These are phyloP conservation scores for Chrysoporthe deuterocubensis DNA, from an alignment of 2,329 filamentous ascomycete species.

Conservation along the genomic window DNA sequence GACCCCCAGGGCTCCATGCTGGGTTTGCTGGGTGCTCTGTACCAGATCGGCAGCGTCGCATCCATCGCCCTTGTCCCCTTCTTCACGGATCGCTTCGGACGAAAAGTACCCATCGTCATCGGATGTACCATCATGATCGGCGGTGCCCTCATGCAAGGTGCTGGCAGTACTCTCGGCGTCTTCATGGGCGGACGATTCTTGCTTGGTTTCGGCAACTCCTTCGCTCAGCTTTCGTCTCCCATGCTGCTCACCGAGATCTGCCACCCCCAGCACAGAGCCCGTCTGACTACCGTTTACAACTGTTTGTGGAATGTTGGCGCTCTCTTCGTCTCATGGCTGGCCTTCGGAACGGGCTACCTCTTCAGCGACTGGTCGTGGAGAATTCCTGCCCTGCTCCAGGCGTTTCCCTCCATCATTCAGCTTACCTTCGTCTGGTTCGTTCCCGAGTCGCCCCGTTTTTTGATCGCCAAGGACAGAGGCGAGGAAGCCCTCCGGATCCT, in stretches of 20 bases:
- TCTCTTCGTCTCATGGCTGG: slow-evolving; percentile 51
- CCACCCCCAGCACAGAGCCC: slow-evolving; percentile 54
- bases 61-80: slow-evolving; percentile 61
- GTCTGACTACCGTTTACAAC: slow-evolving; percentile 59
- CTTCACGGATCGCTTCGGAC: slow-evolving; percentile 58
- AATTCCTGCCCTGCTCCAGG: slow-evolving; percentile 53
- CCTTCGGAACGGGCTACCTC: slow-evolving; percentile 53
- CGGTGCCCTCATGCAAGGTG: slow-evolving; percentile 61
- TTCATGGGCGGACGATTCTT: slow-evolving; percentile 61
- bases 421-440: slow-evolving; percentile 54
- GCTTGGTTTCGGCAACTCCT: slow-evolving; percentile 60
- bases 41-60: slow-evolving; percentile 61
- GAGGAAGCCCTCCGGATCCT: slow-evolving; percentile 60
- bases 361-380: slow-evolving; percentile 57
- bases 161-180: slow-evolving; percentile 48
- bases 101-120: slow-evolving; percentile 56
- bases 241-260: slow-evolving; percentile 58
- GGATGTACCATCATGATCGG: slow-evolving; percentile 59
- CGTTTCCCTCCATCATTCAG: slow-evolving; percentile 52
- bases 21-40: slow-evolving; percentile 61
- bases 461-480: slow-evolving; percentile 40
- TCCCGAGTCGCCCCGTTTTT: slow-evolving; percentile 54
- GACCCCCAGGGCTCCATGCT: slow-evolving; percentile 47
- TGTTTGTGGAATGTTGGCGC: slow-evolving; percentile 59
- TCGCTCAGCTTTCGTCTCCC: slow-evolving; percentile 56